Evolutionary conservation across 1,139 yeast species (phyloP).

Genomic region (Protomyces gravidus): DNA sequence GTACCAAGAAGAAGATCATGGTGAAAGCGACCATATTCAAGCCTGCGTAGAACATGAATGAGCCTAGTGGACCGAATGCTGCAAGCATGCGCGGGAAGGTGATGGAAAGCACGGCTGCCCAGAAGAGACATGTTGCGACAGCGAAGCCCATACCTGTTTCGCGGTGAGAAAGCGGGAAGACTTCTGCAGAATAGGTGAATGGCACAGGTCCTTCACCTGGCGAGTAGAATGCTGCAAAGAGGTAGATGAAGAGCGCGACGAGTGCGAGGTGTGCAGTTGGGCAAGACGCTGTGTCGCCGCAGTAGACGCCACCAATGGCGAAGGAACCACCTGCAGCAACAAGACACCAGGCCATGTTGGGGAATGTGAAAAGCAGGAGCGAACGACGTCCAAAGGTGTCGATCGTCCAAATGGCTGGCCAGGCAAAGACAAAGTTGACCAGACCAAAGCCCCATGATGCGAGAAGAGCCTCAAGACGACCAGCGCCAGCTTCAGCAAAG

Average conservation of each 20-base stretch:
- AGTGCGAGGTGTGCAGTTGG: slow-evolving; percentile 57
- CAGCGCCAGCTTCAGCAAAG: slow-evolving; percentile 63
- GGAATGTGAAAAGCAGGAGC: slow-evolving; percentile 67
- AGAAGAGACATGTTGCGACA: slow-evolving; percentile 81
- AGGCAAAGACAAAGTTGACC: slow-evolving; percentile 72
- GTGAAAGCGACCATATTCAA: slow-evolving; percentile 69
- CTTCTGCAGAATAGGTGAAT: slow-evolving; percentile 83
- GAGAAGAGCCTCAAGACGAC: slow-evolving; percentile 57
- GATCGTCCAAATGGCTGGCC: slow-evolving; percentile 79
- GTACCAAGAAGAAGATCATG: slow-evolving; percentile 51
- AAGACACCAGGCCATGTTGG: slow-evolving; percentile 63
- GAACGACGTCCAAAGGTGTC: slow-evolving; percentile 75
- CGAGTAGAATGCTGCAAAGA: slow-evolving; percentile 70
- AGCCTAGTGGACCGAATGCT: slow-evolving; percentile 73
- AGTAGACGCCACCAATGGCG: slow-evolving; percentile 50
- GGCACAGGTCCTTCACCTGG: slow-evolving; percentile 91
- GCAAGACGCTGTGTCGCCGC: slow-evolving; percentile 32
- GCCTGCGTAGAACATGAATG: slow-evolving; percentile 84
- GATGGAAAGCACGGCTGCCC: slow-evolving; percentile 71
- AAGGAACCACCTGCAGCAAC: slow-evolving; percentile 74
- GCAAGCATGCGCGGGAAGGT: slow-evolving; percentile 73
- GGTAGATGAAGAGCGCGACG: slow-evolving; percentile 66
- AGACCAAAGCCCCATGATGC: slow-evolving; percentile 88
- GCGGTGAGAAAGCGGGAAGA: slow-evolving; percentile 77
- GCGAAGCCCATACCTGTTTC: slow-evolving; percentile 84